Evolutionary conservation across 1,139 yeast genomes (phyloP).

Genomic region (Yamadazyma mexicana): DNA sequence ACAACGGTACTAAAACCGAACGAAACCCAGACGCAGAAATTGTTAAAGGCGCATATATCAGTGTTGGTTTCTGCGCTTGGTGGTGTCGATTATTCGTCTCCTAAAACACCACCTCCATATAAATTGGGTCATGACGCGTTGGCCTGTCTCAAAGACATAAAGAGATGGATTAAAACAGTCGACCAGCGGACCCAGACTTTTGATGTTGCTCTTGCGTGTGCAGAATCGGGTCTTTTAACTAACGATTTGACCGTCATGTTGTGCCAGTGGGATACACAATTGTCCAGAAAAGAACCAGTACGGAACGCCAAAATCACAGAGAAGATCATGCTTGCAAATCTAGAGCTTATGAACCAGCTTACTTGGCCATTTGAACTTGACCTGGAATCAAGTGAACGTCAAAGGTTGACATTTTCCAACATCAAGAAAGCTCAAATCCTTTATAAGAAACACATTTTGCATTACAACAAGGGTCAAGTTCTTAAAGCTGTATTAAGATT

Average conservation of each 20-base stretch:
- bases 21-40: conserved; percentile 42
- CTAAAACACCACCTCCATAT: conserved; percentile 52
- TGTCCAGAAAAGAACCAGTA: conserved; percentile 20
- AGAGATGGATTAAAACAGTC: conserved; percentile 81
- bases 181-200: conserved; percentile 70
- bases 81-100: conserved; percentile 64
- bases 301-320: conserved; percentile 44
- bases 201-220: conserved; percentile 87
- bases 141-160: conserved; percentile 84
- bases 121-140: conserved; percentile 88
- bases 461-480: conserved; percentile 58
- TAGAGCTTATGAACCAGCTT: conserved; percentile 79
- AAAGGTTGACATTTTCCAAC: conserved; percentile 57
- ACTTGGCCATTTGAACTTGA: conserved; percentile 74
- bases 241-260: conserved; percentile 77
- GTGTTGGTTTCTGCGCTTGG: conserved; percentile 80
- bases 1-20: conserved; percentile 33
- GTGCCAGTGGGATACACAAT: conserved; percentile 66
- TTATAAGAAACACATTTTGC: conserved; percentile 70
- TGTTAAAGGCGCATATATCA: conserved; percentile 65
- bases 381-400: conserved; percentile 54
- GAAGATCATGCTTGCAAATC: conserved; percentile 64
- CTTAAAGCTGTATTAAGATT: conserved; percentile 71
- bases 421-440: conserved; percentile 63
- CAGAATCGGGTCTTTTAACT: conserved; percentile 71